phyloP scores from a whole-genome alignment of 176 grass and related monocot species.

The Lolium multiflorum region DNA sequence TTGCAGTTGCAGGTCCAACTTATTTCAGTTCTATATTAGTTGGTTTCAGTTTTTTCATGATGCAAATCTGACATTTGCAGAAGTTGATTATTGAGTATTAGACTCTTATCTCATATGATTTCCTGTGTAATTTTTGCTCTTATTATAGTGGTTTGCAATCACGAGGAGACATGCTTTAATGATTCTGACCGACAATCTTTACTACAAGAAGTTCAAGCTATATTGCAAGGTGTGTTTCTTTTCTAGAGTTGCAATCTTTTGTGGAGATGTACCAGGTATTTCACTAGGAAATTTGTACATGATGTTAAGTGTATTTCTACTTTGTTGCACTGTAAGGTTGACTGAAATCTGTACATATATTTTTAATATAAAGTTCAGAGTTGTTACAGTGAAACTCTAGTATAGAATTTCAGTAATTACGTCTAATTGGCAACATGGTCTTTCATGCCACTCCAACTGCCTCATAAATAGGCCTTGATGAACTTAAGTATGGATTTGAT shows the following conservation, averaged over 20 bases:
- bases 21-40: slow-evolving; percentile 33
- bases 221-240: slow-evolving; percentile 89
- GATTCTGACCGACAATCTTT: slow-evolving; percentile 90
- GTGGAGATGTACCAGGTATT: slow-evolving; percentile 8
- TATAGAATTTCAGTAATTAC: slow-evolving; percentile 24
- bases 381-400: slow-evolving; percentile 22
- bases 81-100: slow-evolving; percentile 4
- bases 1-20: neutral
- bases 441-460: slow-evolving; percentile 24
- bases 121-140: slow-evolving; percentile 32
- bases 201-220: slow-evolving; percentile 97
- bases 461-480: slow-evolving; percentile 14
- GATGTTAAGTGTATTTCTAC: slow-evolving; percentile 3
- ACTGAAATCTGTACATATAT: neutral
- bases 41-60: neutral
- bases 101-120: slow-evolving; percentile 36
- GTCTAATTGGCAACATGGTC: neutral
- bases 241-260: slow-evolving; percentile 23
- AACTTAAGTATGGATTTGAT: slow-evolving; percentile 22
- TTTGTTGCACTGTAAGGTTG: neutral
- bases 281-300: slow-evolving; percentile 6
- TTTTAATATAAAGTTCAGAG: slow-evolving; percentile 24
- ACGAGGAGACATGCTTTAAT: slow-evolving; percentile 91
- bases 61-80: slow-evolving; percentile 15
- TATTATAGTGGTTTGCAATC: slow-evolving; percentile 93